A percentile compares a stretch with the other conserved stretches of the same genome.
These are phyloP conservation scores for Trichocomaceae sp. DNA, from an alignment of 2,329 filamentous ascomycete species.

Conservation along the genomic window DNA sequence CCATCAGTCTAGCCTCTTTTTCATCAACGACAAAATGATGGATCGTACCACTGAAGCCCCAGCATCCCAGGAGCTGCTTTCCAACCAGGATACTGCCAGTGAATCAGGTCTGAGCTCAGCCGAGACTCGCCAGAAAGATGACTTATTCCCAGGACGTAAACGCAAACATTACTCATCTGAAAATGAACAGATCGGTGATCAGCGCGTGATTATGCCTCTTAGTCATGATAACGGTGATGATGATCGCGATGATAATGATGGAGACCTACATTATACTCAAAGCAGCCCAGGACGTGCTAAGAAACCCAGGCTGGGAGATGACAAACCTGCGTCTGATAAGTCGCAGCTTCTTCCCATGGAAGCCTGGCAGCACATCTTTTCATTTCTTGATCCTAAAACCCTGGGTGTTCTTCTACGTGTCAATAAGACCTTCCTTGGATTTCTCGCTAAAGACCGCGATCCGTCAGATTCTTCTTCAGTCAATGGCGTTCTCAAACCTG, in stretches of 20 bases:
- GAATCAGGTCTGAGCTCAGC: not conserved
- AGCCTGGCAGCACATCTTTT: conserved; percentile 66
- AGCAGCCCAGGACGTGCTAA: not conserved
- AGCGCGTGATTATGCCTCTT: not conserved
- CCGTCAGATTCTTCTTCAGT: conserved; percentile 23
- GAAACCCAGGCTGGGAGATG: conserved; percentile 5
- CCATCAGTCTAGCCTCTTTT: not conserved
- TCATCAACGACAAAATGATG: not conserved
- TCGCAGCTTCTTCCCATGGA: conserved; percentile 52
- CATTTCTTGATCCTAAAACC: conserved; percentile 56
- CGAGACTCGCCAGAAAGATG: conserved; percentile 1
- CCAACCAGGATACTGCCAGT: not conserved
- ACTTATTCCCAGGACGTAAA: conserved; percentile 11
- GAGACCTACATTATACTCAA: not conserved
- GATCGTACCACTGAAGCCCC: not conserved
- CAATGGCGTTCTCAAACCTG: conserved; percentile 22
- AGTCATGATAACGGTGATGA: not conserved
- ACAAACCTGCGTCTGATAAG: conserved; percentile 11
- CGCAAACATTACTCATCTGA: conserved; percentile 11
- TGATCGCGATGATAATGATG: not conserved
- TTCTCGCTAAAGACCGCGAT: conserved; percentile 45
- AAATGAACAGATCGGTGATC: not conserved
- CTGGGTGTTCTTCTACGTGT: conserved; percentile 60
- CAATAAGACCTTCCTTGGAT: conserved; percentile 60
- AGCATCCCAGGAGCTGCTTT: conserved; percentile 1